Percentiles rank a stretch among this genome's conserved stretches.
phyloP scores from a whole-genome alignment of 257 asterid species.

The Solanum tarapatanum region DNA sequence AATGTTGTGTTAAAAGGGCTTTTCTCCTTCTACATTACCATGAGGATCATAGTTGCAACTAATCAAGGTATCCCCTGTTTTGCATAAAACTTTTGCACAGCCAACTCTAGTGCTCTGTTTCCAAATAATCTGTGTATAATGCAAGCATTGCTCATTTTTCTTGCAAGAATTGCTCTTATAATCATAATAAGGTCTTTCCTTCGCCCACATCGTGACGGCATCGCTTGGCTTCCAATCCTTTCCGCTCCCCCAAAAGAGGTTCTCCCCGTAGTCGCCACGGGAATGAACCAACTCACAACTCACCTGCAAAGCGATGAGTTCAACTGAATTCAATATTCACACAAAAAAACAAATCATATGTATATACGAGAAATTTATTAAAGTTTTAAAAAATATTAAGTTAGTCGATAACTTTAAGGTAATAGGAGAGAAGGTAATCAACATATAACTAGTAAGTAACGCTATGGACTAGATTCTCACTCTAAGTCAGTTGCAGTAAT shows the following conservation, averaged over 20 bases:
- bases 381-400: neutral
- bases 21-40: conserved; percentile 9
- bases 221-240: conserved; percentile 4
- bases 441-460: neutral
- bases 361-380: neutral
- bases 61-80: conserved; percentile 1
- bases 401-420: neutral
- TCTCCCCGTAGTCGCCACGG: conserved; percentile 4
- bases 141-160: conserved; percentile 7
- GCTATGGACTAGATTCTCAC: neutral
- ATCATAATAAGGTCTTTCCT: conserved; percentile 1
- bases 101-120: conserved; percentile 4
- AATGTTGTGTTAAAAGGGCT: neutral
- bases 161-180: conserved; percentile 1
- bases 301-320: neutral
- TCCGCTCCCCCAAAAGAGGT: conserved; percentile 12
- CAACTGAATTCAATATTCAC: neutral
- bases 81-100: conserved; percentile 8
- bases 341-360: neutral
- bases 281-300: conserved; percentile 9
- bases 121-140: conserved; percentile 12
- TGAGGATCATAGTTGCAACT: conserved; percentile 13
- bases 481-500: neutral
- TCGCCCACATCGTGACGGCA: conserved; percentile 3
- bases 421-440: neutral